These are phyloP conservation scores for Vigna hirtella DNA, from an alignment of 306 rosid genomes.

Conservation along the genomic window DNA sequence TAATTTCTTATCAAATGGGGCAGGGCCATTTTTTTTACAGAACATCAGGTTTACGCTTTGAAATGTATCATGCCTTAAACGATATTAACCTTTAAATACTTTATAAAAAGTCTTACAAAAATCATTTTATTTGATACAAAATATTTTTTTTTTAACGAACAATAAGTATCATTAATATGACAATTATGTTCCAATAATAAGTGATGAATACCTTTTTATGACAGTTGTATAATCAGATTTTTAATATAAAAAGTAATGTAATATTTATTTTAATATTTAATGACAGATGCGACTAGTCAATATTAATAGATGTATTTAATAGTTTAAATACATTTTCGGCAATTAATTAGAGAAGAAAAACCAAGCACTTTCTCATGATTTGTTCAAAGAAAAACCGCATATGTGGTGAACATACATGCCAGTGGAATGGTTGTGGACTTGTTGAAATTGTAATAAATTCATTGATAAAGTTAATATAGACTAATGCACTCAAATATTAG, in stretches of 20 bases:
- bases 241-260: neutral
- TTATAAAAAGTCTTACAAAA: neutral
- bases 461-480: neutral
- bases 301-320: no score
- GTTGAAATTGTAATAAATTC: no score
- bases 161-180: no score
- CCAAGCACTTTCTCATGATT: neutral
- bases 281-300: neutral
- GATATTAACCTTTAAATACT: neutral
- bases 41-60: no score
- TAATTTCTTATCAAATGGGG: conserved; percentile 15
- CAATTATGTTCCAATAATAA: no score
- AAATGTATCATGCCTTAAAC: neutral
- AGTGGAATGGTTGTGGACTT: no score
- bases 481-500: conserved; percentile 45
- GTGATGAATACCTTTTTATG: no score
- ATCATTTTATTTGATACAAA: neutral
- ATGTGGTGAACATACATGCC: conserved; percentile 28
- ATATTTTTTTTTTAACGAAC: neutral
- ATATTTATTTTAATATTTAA: neutral
- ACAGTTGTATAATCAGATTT: no score
- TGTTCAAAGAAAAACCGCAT: conserved; percentile 25
- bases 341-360: neutral
- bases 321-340: neutral
- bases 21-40: no score